These are phyloP conservation scores for Penstemon newberryi DNA, from an alignment of 257 asterid genomes.

Conservation along the genomic window DNA sequence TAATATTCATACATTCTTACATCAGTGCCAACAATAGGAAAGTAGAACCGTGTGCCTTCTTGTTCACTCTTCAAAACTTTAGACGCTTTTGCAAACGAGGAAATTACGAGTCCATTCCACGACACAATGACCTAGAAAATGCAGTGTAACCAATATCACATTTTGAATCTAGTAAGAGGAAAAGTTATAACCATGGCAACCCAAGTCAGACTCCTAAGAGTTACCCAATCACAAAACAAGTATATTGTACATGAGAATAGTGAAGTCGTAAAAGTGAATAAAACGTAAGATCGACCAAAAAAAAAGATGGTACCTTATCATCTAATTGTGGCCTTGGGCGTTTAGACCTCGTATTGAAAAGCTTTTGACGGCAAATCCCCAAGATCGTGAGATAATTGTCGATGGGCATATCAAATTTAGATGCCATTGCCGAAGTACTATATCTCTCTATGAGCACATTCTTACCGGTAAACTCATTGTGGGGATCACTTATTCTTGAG, in stretches of 20 bases:
- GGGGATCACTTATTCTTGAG: conserved; percentile 89
- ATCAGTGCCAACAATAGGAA: conserved; percentile 68
- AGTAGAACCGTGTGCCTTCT: conserved; percentile 55
- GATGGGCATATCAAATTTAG: conserved; percentile 55
- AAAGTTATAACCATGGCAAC: background rate
- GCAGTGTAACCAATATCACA: conserved; percentile 12
- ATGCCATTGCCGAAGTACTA: conserved; percentile 64
- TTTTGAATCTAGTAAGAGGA: background rate
- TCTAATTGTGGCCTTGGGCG: conserved; percentile 90
- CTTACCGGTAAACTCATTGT: conserved; percentile 76
- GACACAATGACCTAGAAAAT: conserved; percentile 80
- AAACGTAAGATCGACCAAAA: no score
- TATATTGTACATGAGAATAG: no score
- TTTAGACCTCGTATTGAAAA: conserved; percentile 56
- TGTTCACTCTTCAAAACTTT: conserved; percentile 72
- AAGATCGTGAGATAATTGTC: conserved; percentile 63
- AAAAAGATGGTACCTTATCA: conserved; percentile 64
- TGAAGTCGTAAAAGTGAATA: no score
- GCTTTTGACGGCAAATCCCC: conserved; percentile 61
- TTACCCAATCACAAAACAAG: no score
- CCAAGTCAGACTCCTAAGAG: no score
- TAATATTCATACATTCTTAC: conserved; percentile 39
- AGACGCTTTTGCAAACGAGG: conserved; percentile 91
- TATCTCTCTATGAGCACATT: conserved; percentile 81
- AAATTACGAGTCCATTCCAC: conserved; percentile 93